Percentiles rank a stretch among this genome's conserved stretches.
Conservation (phyloP, 768 basidiomycete species). For the Tricholoma furcatifolium region DNA sequence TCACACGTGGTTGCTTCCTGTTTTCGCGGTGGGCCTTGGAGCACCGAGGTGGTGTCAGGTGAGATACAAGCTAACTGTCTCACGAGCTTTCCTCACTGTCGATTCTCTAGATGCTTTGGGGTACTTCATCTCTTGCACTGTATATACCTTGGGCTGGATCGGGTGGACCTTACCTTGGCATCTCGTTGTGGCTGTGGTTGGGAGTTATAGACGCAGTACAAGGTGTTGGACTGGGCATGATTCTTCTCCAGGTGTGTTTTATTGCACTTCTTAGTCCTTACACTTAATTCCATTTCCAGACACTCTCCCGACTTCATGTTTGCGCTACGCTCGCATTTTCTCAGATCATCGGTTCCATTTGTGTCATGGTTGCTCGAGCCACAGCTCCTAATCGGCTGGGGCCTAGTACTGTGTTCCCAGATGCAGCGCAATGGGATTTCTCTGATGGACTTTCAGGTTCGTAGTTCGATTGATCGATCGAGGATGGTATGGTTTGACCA, state of each 20-base stretch:
- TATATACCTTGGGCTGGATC: conserved; percentile 93
- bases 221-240: conserved; percentile 93
- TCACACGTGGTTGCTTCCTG: conserved; percentile 92
- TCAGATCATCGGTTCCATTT: conserved; percentile 85
- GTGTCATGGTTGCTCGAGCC: conserved; percentile 91
- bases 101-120: conserved; percentile 77
- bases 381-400: conserved; percentile 90
- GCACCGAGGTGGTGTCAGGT: conserved; percentile 95
- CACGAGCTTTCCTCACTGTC: background rate
- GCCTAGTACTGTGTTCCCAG: conserved; percentile 88
- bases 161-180: conserved; percentile 85
- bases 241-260: conserved; percentile 64
- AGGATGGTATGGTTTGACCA: background rate
- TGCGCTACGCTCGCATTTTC: conserved; percentile 91
- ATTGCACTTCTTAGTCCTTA: conserved; percentile 19
- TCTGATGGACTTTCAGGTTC: conserved; percentile 59
- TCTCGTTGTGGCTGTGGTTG: conserved; percentile 92
- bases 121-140: conserved; percentile 87
- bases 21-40: conserved; percentile 93
- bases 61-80: conserved; percentile 13
- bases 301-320: conserved; percentile 89
- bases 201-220: conserved; percentile 93
- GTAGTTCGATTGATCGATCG: conserved; percentile 11
- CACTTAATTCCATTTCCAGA: conserved; percentile 39
- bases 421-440: conserved; percentile 90